A percentile compares a stretch with the other conserved stretches of the same genome.
Evolutionary conservation across 2,329 filamentous ascomycete genomes (phyloP).

Genomic region (Ophiocordyceps sinensis): DNA sequence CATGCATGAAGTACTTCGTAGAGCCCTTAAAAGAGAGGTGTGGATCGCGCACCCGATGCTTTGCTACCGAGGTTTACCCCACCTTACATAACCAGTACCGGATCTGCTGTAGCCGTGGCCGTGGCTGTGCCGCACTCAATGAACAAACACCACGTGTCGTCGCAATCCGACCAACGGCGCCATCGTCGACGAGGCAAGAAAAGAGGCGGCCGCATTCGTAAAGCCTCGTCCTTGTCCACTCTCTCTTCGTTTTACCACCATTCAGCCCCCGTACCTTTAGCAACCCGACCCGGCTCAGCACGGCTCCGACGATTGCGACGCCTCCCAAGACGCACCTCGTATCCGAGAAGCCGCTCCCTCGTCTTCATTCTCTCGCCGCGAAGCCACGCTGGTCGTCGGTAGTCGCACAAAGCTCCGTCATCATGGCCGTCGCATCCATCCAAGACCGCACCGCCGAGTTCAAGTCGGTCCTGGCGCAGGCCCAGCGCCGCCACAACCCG

Average conservation of each 20-base stretch:
- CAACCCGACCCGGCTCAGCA: neutral
- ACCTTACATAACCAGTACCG: too few species aligned
- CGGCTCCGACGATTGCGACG: neutral
- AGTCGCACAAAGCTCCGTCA: neutral
- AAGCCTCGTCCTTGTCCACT: neutral
- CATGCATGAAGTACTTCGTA: too few species aligned
- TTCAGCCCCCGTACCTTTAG: neutral
- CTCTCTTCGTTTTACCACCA: neutral
- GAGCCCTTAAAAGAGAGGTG: too few species aligned
- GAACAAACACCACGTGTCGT: slow-evolving; percentile 4
- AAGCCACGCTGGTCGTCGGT: neutral
- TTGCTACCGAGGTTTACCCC: too few species aligned
- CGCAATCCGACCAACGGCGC: neutral
- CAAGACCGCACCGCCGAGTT: slow-evolving; percentile 97
- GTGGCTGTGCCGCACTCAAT: too few species aligned
- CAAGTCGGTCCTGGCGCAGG: slow-evolving; percentile 74
- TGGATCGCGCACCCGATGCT: too few species aligned
- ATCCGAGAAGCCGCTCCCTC: too few species aligned
- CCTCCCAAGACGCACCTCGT: neutral
- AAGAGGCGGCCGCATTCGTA: neutral
- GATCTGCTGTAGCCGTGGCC: too few species aligned
- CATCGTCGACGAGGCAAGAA: neutral
- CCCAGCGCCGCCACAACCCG: slow-evolving; percentile 63
- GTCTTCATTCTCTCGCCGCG: neutral
- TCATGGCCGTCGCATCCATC: slow-evolving; percentile 59